These are phyloP conservation scores for Erodium chrysanthum DNA, from an alignment of 441 rosid species.

Conservation along the genomic window DNA sequence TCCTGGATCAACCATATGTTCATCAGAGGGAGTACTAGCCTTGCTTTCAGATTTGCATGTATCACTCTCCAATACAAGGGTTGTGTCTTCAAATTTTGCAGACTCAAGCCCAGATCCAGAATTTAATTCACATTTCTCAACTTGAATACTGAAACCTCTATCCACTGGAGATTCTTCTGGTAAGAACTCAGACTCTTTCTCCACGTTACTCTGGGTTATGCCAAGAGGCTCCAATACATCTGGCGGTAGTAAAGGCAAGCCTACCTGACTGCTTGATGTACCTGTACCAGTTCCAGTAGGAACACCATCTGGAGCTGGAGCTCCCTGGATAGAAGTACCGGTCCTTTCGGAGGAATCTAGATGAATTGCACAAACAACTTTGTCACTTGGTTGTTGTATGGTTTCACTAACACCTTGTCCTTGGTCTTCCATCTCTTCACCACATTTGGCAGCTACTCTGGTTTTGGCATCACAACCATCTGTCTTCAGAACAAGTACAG, in stretches of 20 bases:
- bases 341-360: not conserved
- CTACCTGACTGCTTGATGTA: not conserved
- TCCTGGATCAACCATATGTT: constrained; percentile 16
- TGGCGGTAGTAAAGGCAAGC: not conserved
- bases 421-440: not conserved
- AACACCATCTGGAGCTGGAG: not conserved
- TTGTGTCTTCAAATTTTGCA: not conserved
- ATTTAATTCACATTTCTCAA: not conserved
- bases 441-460: not conserved
- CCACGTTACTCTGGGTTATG: not conserved
- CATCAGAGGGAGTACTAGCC: constrained; percentile 15
- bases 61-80: constrained; percentile 14
- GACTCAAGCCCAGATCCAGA: not conserved
- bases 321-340: not conserved
- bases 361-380: not conserved
- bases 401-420: not conserved
- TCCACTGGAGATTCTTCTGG: not conserved
- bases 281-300: not conserved
- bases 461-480: not conserved
- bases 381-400: not conserved
- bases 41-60: constrained; percentile 19
- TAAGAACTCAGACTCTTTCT: not conserved
- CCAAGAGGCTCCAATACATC: constrained; percentile 1
- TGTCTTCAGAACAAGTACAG: not conserved
- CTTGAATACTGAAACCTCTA: not conserved